Evolutionary conservation across 2,329 filamentous ascomycete species (phyloP), one percentile per base, ranked within the genome.

Genomic region (Stemphylium vesicarium): DNA sequence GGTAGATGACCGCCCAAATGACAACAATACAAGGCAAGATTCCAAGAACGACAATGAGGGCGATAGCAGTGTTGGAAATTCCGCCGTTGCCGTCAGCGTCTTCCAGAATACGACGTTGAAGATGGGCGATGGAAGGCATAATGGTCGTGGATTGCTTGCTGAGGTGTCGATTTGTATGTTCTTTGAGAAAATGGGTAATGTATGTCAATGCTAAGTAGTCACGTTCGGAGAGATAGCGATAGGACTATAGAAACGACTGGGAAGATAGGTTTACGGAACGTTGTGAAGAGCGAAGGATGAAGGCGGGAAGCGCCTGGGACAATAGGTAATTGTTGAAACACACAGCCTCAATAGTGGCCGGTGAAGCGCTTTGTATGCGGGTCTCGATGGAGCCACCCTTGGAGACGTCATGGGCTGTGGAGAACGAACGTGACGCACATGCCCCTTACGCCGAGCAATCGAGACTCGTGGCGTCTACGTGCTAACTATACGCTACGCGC

Each of bases 1-100:
- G 63, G 59, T 64, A 73, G 24, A 64, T 50, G 22, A 68, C 64
- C 4, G 66, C 57, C 53, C 65, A 67, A 43, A 64, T 54, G 22
- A 66, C 47, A 22, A 64, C 58, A 33, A 71, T 57, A 41, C 61
- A 59, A 15, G 69, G 69, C 12, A 72, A 39, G 11, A 70, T 47
- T 41, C 64, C 68, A 7, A 71, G 40, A 20, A 61, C 56, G 39
- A 72, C 47, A 26, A 72, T 65, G 29, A 70, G 51, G 12, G 60
- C 62, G 31, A 71, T 67, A 29, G 64, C 52, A 4, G 56, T 61
- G 35, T 50, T 50, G n/a, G 59, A 56, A 12, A 70, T 60, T 15
- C 54, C 53, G 35, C 53, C 53, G 15, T 49, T 52, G 9, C 53
- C 36, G 4, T 43, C 20, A 3, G 53, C 39, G 4, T 38, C 47